Percentiles rank a stretch among this genome's conserved stretches.
These are phyloP conservation scores for Forsythia suspensa DNA, from an alignment of 257 asterid species.

Conservation along the genomic window DNA sequence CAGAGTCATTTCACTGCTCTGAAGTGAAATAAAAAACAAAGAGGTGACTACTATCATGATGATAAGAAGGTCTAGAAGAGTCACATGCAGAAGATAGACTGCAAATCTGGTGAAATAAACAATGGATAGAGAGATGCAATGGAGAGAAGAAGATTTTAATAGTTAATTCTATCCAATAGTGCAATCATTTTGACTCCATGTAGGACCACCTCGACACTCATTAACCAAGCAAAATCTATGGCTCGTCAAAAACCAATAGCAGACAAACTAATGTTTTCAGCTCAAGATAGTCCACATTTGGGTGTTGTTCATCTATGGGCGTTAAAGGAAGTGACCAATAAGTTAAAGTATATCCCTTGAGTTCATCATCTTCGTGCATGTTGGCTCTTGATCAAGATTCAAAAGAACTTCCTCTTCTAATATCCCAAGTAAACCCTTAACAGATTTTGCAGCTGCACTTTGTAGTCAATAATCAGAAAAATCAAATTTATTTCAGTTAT, in stretches of 20 bases:
- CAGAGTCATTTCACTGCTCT: background rate
- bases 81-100: background rate
- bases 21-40: background rate
- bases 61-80: background rate
- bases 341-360: background rate
- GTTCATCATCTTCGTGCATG: background rate
- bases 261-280: background rate
- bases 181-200: background rate
- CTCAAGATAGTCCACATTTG: background rate
- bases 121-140: background rate
- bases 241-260: background rate
- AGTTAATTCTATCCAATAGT: background rate
- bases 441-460: conserved; percentile 20
- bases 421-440: background rate
- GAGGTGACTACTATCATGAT: background rate
- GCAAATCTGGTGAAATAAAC: background rate
- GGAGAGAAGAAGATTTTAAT: background rate
- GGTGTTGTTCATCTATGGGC: background rate
- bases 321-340: too few relatives aligned
- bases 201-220: background rate
- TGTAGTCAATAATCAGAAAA: background rate
- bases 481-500: too few relatives aligned
- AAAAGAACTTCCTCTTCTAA: background rate
- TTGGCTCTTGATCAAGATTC: background rate
- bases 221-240: background rate